Conservation (phyloP, 2,329 filamentous ascomycete genomes). For the Colletotrichum orchidophilum region DNA sequence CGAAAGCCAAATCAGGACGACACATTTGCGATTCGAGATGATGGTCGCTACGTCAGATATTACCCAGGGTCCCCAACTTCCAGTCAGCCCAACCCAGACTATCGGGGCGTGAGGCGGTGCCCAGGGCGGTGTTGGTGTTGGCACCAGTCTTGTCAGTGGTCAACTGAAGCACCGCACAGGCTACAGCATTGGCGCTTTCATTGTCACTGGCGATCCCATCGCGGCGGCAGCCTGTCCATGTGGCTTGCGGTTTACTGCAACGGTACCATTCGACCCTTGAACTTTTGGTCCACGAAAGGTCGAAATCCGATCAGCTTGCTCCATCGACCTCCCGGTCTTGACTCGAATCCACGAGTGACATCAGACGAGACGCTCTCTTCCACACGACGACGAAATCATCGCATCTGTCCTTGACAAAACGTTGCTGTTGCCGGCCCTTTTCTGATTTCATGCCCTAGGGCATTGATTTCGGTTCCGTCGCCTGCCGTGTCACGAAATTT, state of each 20-base stretch:
- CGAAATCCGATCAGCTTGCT: background rate
- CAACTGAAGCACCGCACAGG: background rate
- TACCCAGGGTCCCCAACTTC: background rate
- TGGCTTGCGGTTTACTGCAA: background rate
- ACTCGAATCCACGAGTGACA: slow-evolving; percentile 19
- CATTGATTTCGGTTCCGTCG: background rate
- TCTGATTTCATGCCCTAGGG: background rate
- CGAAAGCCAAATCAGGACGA: background rate
- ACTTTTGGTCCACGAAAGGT: background rate
- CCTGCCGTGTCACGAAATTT: background rate
- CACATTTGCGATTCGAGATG: too few species aligned
- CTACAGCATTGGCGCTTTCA: background rate
- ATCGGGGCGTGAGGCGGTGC: slow-evolving; percentile 23
- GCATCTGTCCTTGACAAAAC: background rate
- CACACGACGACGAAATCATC: background rate
- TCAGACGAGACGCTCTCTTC: slow-evolving; percentile 25
- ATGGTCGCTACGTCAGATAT: slow-evolving; percentile 13
- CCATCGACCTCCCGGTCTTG: slow-evolving; percentile 8
- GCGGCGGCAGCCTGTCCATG: slow-evolving; percentile 3
- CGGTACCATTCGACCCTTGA: slow-evolving; percentile 11
- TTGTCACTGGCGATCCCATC: background rate
- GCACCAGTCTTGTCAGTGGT: background rate
- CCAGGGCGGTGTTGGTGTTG: slow-evolving; percentile 12
- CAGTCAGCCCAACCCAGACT: slow-evolving; percentile 24
- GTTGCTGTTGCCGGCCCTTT: background rate